These are phyloP conservation scores for Coleophoma eucalyptorum DNA, from an alignment of 2,329 filamentous ascomycete genomes.

Conservation along the genomic window DNA sequence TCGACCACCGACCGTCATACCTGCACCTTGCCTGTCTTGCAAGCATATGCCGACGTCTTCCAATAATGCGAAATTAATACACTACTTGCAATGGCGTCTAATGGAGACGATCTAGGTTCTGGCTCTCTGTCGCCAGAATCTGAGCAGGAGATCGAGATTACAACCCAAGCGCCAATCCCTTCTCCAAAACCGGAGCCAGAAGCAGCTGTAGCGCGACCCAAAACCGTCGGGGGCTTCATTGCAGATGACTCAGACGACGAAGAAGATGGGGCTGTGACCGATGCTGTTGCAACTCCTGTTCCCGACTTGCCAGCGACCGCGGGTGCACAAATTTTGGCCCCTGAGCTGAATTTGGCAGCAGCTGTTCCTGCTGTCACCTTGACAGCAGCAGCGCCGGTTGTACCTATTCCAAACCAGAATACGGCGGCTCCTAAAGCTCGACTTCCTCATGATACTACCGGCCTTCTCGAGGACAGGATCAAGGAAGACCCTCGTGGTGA, in stretches of 20 bases:
- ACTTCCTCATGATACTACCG: constrained; percentile 29
- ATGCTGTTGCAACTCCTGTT: constrained; percentile 15
- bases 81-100: background rate
- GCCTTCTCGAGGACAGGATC: constrained; percentile 77
- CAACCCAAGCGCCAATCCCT: background rate
- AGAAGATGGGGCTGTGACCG: constrained; percentile 13
- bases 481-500: constrained; percentile 91
- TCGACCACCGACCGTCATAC: background rate
- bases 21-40: too few relatives aligned
- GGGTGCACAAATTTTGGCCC: constrained; percentile 7
- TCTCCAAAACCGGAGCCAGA: background rate
- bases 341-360: constrained; percentile 8
- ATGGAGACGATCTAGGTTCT: background rate
- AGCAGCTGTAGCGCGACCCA: constrained; percentile 3
- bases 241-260: constrained; percentile 32
- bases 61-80: background rate
- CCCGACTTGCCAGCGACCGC: constrained; percentile 17
- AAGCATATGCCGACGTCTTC: background rate
- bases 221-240: constrained; percentile 29
- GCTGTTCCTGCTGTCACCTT: constrained; percentile 8
- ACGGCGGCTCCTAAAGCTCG: constrained; percentile 26
- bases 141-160: background rate
- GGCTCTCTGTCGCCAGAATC: background rate
- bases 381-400: constrained; percentile 16
- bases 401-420: constrained; percentile 11